A percentile compares a stretch with the other conserved stretches of the same genome.
Evolutionary conservation across 768 basidiomycete species (phyloP).

Genomic region (Termitomyces sp.): DNA sequence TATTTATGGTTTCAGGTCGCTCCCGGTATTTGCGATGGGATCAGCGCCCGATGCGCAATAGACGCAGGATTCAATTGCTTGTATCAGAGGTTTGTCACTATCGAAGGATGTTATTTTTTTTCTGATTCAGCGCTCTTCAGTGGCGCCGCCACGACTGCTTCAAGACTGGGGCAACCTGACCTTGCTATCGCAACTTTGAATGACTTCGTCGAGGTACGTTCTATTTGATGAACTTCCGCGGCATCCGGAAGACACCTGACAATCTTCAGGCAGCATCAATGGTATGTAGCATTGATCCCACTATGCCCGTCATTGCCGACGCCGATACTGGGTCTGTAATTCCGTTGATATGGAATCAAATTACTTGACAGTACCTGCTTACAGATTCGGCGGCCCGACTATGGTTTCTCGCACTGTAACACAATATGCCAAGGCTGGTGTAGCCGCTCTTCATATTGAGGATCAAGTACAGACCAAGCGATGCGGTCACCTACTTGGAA

Average conservation of each 20-base stretch:
- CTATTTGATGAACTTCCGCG: neutral
- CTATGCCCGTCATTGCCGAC: conserved; percentile 70
- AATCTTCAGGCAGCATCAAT: conserved; percentile 51
- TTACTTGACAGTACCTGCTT: neutral
- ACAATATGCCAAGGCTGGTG: conserved; percentile 64
- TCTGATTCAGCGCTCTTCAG: conserved; percentile 21
- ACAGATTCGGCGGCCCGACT: conserved; percentile 62
- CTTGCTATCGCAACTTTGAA: conserved; percentile 74
- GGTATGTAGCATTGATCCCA: conserved; percentile 61
- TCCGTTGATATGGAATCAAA: neutral
- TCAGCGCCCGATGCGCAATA: conserved; percentile 72
- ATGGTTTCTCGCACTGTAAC: conserved; percentile 72
- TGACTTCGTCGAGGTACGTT: conserved; percentile 58
- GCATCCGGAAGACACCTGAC: neutral
- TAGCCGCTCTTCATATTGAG: conserved; percentile 75
- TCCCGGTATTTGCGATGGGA: conserved; percentile 77
- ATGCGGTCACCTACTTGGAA: conserved; percentile 75
- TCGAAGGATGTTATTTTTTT: neutral
- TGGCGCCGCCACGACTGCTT: conserved; percentile 77
- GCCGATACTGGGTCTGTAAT: conserved; percentile 65
- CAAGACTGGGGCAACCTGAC: conserved; percentile 73
- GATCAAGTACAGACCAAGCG: conserved; percentile 82
- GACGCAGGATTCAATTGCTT: conserved; percentile 76
- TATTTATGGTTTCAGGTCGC: conserved; percentile 41
- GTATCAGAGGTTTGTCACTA: conserved; percentile 55